Evolutionary conservation across 352 stramenopile species (phyloP), one percentile per base, ranked within the genome.

Genomic region (Phytophthora palmivora): DNA sequence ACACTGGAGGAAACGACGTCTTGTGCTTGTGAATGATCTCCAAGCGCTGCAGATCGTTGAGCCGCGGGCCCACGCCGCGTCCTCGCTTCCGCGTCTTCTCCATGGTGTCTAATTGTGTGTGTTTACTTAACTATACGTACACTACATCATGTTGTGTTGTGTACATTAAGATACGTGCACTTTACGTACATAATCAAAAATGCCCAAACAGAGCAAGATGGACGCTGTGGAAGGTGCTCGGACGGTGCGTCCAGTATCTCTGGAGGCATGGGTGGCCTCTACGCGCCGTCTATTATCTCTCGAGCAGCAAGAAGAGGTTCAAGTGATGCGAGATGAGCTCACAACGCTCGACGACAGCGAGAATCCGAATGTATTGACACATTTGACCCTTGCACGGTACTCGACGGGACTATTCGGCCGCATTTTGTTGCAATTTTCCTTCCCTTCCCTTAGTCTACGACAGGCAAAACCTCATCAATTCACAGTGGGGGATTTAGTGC

Each of bases 401-500:
- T 79, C 74, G 6, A 91, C 82, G 19, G 87, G 68, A 33, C 77
- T 94, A 21, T 94, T 95, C 58, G 87, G 87, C 0, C 81, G 87
- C 49, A 79, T 65, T 8, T 19, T 94, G 51, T 44, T 94, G 26
- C 62, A 82, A 18, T 74, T 94, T 8, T 70, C 68, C 18, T 71
- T 90, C 16, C 81, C 81, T 14, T 78, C 67, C 4, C 45, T 67
- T 16, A 63, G 62, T 30, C 16, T 88, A 39, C 61, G 76, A 24
- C 67, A 73, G 11, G 44, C 76, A 50, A 94, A 92, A 62, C 72
- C 81, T 5, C 88, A 97, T 60, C 76, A 88, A 21, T 90, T 97
- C 50, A 90, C 82, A 11, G 80, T 92, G 2, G 89, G 90, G 3
- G 89, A 96, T 64, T 60, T 96, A 19, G 89, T 97, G 30, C 82